Evolutionary conservation across 164 flowering plant species (phyloP).

Genomic region (Tetracentron sinense): DNA sequence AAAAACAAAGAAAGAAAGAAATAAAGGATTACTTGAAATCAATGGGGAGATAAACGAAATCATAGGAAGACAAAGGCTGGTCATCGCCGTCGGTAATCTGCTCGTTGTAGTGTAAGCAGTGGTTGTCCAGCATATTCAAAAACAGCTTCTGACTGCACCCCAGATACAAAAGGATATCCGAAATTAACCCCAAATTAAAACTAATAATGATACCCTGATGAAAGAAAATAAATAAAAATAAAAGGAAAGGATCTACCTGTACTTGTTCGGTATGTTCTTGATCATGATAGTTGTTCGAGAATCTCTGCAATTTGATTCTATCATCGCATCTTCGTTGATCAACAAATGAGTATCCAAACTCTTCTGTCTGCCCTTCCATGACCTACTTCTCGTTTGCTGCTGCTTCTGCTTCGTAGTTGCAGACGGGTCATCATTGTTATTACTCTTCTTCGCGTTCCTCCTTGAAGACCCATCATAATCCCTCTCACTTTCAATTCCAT

Average conservation of each 20-base stretch:
- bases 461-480: not conserved
- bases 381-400: constrained; percentile 13
- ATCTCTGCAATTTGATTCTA: constrained; percentile 49
- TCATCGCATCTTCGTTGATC: constrained; percentile 58
- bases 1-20: not conserved
- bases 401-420: not conserved
- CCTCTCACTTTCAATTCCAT: not conserved
- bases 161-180: too few species aligned
- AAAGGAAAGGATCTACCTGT: constrained; percentile 55
- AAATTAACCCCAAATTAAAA: not conserved
- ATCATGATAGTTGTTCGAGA: constrained; percentile 93
- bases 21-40: constrained; percentile 63
- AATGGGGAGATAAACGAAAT: constrained; percentile 90
- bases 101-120: constrained; percentile 87
- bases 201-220: not conserved
- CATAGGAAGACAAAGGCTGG: constrained; percentile 78
- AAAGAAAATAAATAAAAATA: constrained; percentile 6
- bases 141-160: constrained; percentile 78
- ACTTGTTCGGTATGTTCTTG: constrained; percentile 97
- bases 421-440: constrained; percentile 7
- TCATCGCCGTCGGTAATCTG: constrained; percentile 51
- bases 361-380: constrained; percentile 34
- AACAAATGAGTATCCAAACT: constrained; percentile 43
- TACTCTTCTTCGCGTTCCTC: constrained; percentile 12
- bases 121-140: constrained; percentile 87